Evolutionary conservation across 2,329 filamentous ascomycete genomes (phyloP), one percentile per base, ranked within the genome.

Genomic region (Fusarium coicis): DNA sequence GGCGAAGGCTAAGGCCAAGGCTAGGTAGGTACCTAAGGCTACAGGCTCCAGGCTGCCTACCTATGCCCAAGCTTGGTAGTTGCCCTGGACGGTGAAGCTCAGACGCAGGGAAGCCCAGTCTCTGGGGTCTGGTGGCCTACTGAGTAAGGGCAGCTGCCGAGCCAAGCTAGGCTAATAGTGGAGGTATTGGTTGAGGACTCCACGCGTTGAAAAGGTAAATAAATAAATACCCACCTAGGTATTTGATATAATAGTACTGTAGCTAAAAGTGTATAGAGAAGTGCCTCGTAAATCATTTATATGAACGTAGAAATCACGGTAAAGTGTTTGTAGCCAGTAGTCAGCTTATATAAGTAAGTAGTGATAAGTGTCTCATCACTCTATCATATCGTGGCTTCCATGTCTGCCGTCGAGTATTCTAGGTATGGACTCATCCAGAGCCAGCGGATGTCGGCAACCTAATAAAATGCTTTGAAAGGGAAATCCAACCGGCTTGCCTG

Each of bases 51-150:
- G 15, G 9, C 37, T 9, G 37, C 26, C 21, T 55, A 55, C 26
- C 21, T 55, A 55, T 43, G 36, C 52, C 56, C 60, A 60, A 43
- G 60, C 56, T 53, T 53, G 30, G 40, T 54, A 63, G 63, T 39
- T 74, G 66, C 67, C 63, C 58, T 73, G 63, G 50, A 58, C 60
- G 53, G 56, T 65, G 71, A 73, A 74, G 63, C 71, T 63, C 56
- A 70, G 57, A 63, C 58, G 53, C 55, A 70, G 70, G 58, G 58
- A 53, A 66, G 55, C 40, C 54, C 36, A 62, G 54, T 43, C 63
- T 68, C 66, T 61, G 50, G 52, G 66, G 73, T 75, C 73, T 63
- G 70, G 67, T 75, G 73, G 75, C 73, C 73, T 75, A 74, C 68
- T 61, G 66, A 40, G 34, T 34, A 74, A 47, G 53, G 74, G 73